These are phyloP conservation scores for Hyphopichia wangnamkhiaoensis DNA, from an alignment of 1,139 yeast species.

Conservation along the genomic window DNA sequence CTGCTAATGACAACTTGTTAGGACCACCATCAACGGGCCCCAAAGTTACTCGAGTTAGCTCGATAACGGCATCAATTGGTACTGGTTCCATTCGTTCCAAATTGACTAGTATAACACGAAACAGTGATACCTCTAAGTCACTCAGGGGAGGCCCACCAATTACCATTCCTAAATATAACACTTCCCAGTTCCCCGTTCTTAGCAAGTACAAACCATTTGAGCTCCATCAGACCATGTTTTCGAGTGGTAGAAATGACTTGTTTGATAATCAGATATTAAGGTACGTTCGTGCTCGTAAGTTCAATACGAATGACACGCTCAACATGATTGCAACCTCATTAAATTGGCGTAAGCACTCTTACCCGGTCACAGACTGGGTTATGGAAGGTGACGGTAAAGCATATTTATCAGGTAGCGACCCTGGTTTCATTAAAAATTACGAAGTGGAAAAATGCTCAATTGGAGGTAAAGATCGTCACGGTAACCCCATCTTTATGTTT, in stretches of 20 bases:
- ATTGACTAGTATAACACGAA: no score
- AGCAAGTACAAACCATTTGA: constrained; percentile 26
- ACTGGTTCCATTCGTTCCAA: no score
- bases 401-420: constrained; percentile 30
- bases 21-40: not conserved
- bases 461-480: constrained; percentile 39
- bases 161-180: constrained; percentile 4
- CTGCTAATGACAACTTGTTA: no score
- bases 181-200: constrained; percentile 16
- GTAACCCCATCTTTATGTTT: constrained; percentile 41
- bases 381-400: constrained; percentile 44
- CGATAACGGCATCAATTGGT: not conserved
- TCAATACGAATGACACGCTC: constrained; percentile 33
- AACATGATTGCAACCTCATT: constrained; percentile 39
- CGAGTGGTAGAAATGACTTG: constrained; percentile 30
- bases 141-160: no score
- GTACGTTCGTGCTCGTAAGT: constrained; percentile 47
- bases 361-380: constrained; percentile 32
- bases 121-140: no score
- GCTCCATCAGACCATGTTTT: constrained; percentile 26
- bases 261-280: constrained; percentile 37
- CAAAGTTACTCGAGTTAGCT: not conserved
- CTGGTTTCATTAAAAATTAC: constrained; percentile 41
- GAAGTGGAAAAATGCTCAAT: constrained; percentile 41
- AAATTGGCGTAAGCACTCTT: constrained; percentile 38